A percentile compares a stretch with the other conserved stretches of the same genome.
phyloP scores from a whole-genome alignment of 257 asterid genomes.

The Solanum rostratum region DNA sequence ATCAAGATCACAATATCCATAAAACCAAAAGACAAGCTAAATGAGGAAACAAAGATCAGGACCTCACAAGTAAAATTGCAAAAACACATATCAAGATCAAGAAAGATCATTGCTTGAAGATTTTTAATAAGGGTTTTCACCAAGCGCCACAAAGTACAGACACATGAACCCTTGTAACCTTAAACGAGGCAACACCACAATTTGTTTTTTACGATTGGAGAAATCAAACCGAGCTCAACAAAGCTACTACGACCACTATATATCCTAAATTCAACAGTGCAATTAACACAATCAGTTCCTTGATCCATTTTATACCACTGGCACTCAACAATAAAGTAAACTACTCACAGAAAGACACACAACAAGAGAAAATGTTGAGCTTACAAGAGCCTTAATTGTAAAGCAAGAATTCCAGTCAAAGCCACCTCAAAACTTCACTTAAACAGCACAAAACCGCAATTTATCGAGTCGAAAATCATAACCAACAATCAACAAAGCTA shows the following conservation, averaged over 20 bases:
- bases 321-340: neutral
- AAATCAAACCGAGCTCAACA: neutral
- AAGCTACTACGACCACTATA: neutral
- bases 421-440: conserved; percentile 7
- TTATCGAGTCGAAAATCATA: neutral
- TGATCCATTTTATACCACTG: neutral
- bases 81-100: neutral
- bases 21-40: neutral
- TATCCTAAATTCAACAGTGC: conserved; percentile 2
- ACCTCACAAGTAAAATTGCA: neutral
- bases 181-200: conserved; percentile 1
- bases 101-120: neutral
- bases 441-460: conserved; percentile 5
- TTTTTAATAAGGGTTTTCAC: neutral
- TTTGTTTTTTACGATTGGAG: neutral
- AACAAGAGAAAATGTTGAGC: neutral
- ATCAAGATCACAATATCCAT: neutral
- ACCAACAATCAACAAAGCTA: neutral
- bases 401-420: neutral
- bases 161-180: neutral
- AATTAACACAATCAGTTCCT: neutral
- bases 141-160: neutral
- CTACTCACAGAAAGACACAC: neutral
- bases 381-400: neutral
- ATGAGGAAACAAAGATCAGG: neutral